Conservation (phyloP, 495 filamentous ascomycete genomes). For the Neurospora tetrasperma region DNA sequence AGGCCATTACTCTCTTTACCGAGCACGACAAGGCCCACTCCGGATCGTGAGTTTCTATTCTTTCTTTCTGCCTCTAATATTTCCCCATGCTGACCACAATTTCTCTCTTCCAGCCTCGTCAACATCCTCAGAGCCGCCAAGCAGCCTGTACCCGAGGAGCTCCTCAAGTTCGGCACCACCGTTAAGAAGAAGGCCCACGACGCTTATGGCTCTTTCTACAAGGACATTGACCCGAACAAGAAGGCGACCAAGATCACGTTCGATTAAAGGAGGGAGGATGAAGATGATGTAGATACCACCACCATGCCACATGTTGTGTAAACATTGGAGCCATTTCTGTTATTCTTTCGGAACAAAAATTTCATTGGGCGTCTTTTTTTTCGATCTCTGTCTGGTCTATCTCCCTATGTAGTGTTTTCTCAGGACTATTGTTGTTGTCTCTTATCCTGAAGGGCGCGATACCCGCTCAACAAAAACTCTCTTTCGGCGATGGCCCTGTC, state of each 20-base stretch:
- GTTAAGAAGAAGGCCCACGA: constrained; percentile 97
- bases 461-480: constrained; percentile 42
- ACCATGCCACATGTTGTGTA: not conserved
- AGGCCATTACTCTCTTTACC: constrained; percentile 90
- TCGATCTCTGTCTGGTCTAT: not conserved
- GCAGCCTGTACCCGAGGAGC: constrained; percentile 75
- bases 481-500: constrained; percentile 50
- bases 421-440: constrained; percentile 2
- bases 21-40: constrained; percentile 84
- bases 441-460: constrained; percentile 29
- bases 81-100: not conserved
- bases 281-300: not conserved
- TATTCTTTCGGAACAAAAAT: constrained; percentile 13
- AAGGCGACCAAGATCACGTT: constrained; percentile 89
- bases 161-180: constrained; percentile 92
- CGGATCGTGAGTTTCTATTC: constrained; percentile 54
- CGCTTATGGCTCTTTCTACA: constrained; percentile 86
- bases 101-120: constrained; percentile 43
- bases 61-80: too few species aligned
- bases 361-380: not conserved
- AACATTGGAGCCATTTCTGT: constrained; percentile 1
- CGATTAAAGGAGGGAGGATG: constrained; percentile 40
- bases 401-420: not conserved
- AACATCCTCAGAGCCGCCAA: constrained; percentile 86
- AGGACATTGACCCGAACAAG: constrained; percentile 66